Evolutionary conservation across 2,329 filamentous ascomycete genomes (phyloP).

Genomic region (Sordariomycetes sp.): DNA sequence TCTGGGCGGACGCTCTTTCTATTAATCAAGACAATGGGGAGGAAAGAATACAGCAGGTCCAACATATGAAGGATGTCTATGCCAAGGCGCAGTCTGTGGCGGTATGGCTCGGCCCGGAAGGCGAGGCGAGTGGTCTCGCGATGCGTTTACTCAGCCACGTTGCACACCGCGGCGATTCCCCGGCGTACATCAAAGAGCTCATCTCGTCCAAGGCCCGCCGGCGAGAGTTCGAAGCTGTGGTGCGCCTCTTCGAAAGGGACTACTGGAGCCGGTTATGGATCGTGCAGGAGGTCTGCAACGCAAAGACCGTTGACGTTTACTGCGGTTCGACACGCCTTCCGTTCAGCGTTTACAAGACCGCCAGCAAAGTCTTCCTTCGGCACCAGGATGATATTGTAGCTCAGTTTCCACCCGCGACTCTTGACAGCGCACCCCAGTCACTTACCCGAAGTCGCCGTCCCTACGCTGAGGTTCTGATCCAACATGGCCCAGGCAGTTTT

Average conservation of each 20-base stretch:
- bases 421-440: background rate
- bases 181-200: conserved; percentile 5
- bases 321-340: conserved; percentile 12
- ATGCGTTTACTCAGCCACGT: conserved; percentile 7
- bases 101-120: conserved; percentile 11
- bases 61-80: conserved; percentile 9
- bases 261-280: conserved; percentile 21
- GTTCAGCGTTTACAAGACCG: conserved; percentile 9
- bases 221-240: conserved; percentile 10
- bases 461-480: conserved; percentile 6
- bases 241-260: conserved; percentile 17
- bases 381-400: conserved; percentile 6
- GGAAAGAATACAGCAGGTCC: conserved; percentile 4
- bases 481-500: conserved; percentile 10
- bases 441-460: conserved; percentile 4
- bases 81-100: conserved; percentile 7
- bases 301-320: conserved; percentile 10
- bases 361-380: conserved; percentile 7
- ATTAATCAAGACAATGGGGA: conserved; percentile 4
- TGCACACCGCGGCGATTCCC: background rate
- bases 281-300: conserved; percentile 16
- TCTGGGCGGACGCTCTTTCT: conserved; percentile 11
- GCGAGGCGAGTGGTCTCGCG: conserved; percentile 8
- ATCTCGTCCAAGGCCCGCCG: conserved; percentile 5
- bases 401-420: conserved; percentile 1